phyloP scores from a whole-genome alignment of 768 basidiomycete genomes.

The Tremella yokohamensis region DNA sequence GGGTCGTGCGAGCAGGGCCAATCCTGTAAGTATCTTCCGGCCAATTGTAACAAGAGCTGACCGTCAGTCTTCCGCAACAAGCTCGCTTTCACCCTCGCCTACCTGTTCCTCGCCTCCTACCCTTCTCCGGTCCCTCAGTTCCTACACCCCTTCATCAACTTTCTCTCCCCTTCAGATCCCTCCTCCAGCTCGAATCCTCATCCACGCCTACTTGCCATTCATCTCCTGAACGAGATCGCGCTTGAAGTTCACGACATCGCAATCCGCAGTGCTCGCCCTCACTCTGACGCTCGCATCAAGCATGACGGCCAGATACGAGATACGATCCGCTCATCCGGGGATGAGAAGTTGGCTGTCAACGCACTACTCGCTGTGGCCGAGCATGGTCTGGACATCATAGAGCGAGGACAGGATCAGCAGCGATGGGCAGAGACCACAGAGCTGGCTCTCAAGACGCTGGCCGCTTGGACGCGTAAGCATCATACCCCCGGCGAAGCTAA shows the following conservation, averaged over 20 bases:
- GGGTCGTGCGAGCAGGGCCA: slow-evolving; percentile 78
- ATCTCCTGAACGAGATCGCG: slow-evolving; percentile 87
- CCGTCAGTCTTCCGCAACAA: slow-evolving; percentile 82
- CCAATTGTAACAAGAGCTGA: slow-evolving; percentile 22
- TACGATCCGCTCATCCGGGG: slow-evolving; percentile 80
- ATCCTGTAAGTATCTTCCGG: slow-evolving; percentile 61
- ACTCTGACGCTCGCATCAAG: slow-evolving; percentile 64
- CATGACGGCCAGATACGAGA: slow-evolving; percentile 84
- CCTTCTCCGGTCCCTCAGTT: slow-evolving; percentile 41
- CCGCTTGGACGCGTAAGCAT: slow-evolving; percentile 84
- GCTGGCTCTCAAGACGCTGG: slow-evolving; percentile 87
- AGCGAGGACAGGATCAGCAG: slow-evolving; percentile 55
- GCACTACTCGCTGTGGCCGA: slow-evolving; percentile 79
- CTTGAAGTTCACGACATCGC: slow-evolving; percentile 96
- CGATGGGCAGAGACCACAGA: slow-evolving; percentile 71
- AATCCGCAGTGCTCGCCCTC: slow-evolving; percentile 79
- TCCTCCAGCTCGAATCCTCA: slow-evolving; percentile 62
- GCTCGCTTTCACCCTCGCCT: slow-evolving; percentile 49
- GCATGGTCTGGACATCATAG: slow-evolving; percentile 51
- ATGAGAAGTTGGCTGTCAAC: slow-evolving; percentile 76
- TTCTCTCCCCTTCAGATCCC: slow-evolving; percentile 31
- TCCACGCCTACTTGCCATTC: slow-evolving; percentile 82
- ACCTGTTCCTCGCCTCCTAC: slow-evolving; percentile 49
- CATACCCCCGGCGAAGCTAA: neutral
- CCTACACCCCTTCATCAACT: slow-evolving; percentile 43